Base-by-base conservation (phyloP, 2,329 filamentous ascomycete genomes). In the Trichoderma harzianum region DNA sequence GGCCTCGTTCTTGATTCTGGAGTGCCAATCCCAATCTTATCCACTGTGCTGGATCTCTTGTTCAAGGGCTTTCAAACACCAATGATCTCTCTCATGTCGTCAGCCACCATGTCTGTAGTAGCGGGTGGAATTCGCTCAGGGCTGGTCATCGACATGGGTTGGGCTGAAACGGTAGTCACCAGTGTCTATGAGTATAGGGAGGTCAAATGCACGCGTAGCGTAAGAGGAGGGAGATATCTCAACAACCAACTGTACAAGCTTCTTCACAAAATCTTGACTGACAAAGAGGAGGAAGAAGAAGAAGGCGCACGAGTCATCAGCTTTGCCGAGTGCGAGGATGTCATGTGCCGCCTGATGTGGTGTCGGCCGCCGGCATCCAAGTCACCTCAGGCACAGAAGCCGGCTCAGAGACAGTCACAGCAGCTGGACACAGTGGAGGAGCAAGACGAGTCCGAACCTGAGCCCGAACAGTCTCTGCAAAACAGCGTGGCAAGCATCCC, bases 101-200 rank as follows among this genome's bases (percentile, higher is more conserved):
- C 89, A 0, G 89, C 95, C 0, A 87, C 94, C 24, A 91, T 96
- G 81, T 86, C 90, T 2, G 86, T 92, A 7, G 88, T 95, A 3
- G 92, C 92, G 8, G 94, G 95, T 7, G 96, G 96, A 0, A 84
- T 97, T 53, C 90, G 96, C 16, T 93, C 93, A n/a, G 94, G 92
- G 1, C 81, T 99, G 55, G 89, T 98, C 0, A 86, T 99, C 47
- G 94, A 99, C 78, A 87, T 99, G 73, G 96, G 95, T 57, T 99
- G 96, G 96, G 87, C 90, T 55, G 96, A 98, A 81, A 97, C 95
- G 0, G 88, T 91, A 0, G 89, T 97, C 26, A 97, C 94, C 0
- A 92, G 91, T 7, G 87, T 98, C 7, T 98, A 95, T 78, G 96
- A 99, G 82, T 97, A 94, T 79, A 91, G 93, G 69, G 94, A 97